Evolutionary conservation across 2,329 filamentous ascomycete genomes (phyloP), one percentile per base, ranked within the genome.

Genomic region (Salinomyces thailandicus): DNA sequence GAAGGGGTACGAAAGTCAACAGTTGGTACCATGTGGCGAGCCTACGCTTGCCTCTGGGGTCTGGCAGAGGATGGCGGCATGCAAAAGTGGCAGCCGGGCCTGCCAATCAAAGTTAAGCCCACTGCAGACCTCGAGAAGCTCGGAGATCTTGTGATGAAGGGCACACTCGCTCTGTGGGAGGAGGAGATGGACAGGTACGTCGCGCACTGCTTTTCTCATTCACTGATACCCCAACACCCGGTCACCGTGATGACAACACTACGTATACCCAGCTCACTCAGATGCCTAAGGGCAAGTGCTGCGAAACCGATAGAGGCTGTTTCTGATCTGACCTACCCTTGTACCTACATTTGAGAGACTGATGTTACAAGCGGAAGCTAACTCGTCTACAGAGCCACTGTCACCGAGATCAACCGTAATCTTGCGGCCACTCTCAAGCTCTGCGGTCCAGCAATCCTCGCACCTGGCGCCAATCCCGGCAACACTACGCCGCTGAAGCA

Each of bases 221-320:
- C 20, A 33, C 33, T 28, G 37, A 28, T 39, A 38, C 13, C 18
- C 7, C 26, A 29, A 11, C 8, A 5, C 13, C 32, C 35, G 34
- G 17, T 42, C 56, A 58, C 64, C 55, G 79, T 85, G 86, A 95
- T 95, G 86, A 94, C 66, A 71, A 75, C 69, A 64, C 68, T 76
- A 84, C 85, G 87, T 87, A 89, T 75, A 89, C 89, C 86, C 87
- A 95, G 87, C 87, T 95, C 89, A 95, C 87, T 94, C 85, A 84
- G 82, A 96, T 80, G 79, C 84, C 74, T 26, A 26, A 17, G 43
- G 48, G 53, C 53, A 57, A 42, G 43, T 57, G 53, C 53, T 57
- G 53, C 40, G 39, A 55, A 49, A 38, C 38, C 44, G 44, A 26
- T 55, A 57, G 53, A 57, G 53, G 53, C 64, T 68, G 62, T 69